phyloP scores from a whole-genome alignment of 306 rosid genomes.

The Dryas drummondii region DNA sequence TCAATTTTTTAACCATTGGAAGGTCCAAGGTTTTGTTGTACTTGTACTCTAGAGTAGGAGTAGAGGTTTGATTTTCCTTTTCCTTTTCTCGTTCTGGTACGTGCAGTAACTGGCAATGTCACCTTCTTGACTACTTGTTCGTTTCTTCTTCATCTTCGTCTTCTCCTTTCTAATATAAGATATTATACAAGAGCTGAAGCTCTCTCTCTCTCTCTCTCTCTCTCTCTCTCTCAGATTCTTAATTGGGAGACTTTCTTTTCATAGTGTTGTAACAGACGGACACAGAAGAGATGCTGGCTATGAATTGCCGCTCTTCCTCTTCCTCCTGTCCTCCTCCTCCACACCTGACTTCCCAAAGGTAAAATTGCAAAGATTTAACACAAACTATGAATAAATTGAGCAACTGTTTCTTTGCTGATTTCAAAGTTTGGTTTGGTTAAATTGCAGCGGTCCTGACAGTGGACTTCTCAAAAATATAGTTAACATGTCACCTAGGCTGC shows the following conservation, averaged over 20 bases:
- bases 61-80: too few relatives aligned
- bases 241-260: too few relatives aligned
- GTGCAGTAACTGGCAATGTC: slow-evolving; percentile 25
- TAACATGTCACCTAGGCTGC: slow-evolving; percentile 22
- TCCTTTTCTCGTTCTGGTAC: too few relatives aligned
- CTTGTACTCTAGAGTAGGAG: too few relatives aligned
- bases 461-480: slow-evolving; percentile 13
- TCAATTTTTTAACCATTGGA: too few relatives aligned
- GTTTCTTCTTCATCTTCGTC: slow-evolving; percentile 10
- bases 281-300: slow-evolving; percentile 19
- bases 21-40: too few relatives aligned
- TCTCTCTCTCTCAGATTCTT: not conserved
- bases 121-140: slow-evolving; percentile 21
- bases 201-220: not conserved
- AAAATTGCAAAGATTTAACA: not conserved
- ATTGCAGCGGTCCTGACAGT: slow-evolving; percentile 10
- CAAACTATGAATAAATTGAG: not conserved
- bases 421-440: not conserved
- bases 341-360: slow-evolving; percentile 10
- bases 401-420: not conserved
- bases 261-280: not conserved
- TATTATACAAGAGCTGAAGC: too few relatives aligned
- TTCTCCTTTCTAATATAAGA: not conserved
- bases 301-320: slow-evolving; percentile 12
- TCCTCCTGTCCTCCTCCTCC: not conserved